A percentile compares a stretch with the other conserved stretches of the same genome.
These are phyloP conservation scores for Pythium folliculosum DNA, from an alignment of 352 stramenopile species.

Conservation along the genomic window DNA sequence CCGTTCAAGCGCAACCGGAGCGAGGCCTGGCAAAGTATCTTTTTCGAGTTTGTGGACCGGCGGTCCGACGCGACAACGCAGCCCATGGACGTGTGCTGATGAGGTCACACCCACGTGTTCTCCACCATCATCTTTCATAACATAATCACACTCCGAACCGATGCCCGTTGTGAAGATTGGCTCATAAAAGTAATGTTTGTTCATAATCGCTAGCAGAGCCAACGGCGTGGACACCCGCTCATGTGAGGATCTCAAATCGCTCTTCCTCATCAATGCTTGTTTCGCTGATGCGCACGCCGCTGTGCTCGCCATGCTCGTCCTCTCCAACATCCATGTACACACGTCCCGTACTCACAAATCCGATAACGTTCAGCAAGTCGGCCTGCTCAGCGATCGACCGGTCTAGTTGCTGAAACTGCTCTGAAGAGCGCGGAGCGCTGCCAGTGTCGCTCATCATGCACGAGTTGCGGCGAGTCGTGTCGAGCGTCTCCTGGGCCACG, in stretches of 20 bases:
- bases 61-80: slow-evolving; percentile 5
- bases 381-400: slow-evolving; percentile 75
- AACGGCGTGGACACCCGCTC: background rate
- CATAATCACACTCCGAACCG: background rate
- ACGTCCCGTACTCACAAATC: slow-evolving; percentile 69
- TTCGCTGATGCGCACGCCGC: slow-evolving; percentile 65
- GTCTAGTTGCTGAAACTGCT: slow-evolving; percentile 72
- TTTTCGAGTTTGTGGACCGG: slow-evolving; percentile 56
- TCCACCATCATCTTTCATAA: background rate
- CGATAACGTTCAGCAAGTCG: slow-evolving; percentile 75
- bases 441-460: slow-evolving; percentile 80
- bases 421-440: slow-evolving; percentile 61
- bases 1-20: slow-evolving; percentile 79
- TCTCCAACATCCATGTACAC: slow-evolving; percentile 76
- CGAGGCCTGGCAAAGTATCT: slow-evolving; percentile 80
- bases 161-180: background rate
- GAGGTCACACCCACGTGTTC: background rate
- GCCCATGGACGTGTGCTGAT: slow-evolving; percentile 33
- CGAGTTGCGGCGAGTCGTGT: slow-evolving; percentile 69
- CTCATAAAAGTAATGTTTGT: slow-evolving; percentile 1
- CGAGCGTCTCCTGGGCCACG: slow-evolving; percentile 61
- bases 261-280: slow-evolving; percentile 55
- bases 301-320: slow-evolving; percentile 26
- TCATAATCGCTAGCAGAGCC: background rate
- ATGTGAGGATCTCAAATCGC: slow-evolving; percentile 67